phyloP scores from a whole-genome alignment of 176 grass and related monocot genomes.

The Leersia perrieri region DNA sequence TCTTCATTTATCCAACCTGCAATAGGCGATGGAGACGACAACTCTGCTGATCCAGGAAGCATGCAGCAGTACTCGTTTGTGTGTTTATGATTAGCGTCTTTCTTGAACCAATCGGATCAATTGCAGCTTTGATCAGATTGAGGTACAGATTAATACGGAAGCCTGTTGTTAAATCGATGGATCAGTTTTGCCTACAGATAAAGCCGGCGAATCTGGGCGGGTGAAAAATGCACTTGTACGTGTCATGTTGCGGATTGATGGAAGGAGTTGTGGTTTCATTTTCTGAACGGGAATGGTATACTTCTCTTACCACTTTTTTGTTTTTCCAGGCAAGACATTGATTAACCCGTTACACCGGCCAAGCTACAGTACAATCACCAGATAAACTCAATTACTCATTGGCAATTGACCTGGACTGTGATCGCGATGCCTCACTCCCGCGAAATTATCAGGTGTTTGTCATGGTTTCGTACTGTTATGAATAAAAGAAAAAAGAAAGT shows the following conservation, averaged over 20 bases:
- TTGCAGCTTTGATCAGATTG: not conserved
- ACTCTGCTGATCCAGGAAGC: not conserved
- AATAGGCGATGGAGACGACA: not conserved
- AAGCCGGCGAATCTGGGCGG: not conserved
- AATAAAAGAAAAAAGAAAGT: too few relatives aligned
- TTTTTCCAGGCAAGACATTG: too few relatives aligned
- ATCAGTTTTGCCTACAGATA: not conserved
- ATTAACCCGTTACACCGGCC: too few relatives aligned
- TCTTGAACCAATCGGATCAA: not conserved
- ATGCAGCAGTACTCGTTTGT: not conserved
- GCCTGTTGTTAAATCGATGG: not conserved
- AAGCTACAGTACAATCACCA: too few relatives aligned
- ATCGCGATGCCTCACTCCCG: not conserved
- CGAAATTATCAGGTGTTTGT: not conserved
- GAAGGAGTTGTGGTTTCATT: conserved; percentile 1
- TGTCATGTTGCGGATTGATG: not conserved
- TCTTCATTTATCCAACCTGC: not conserved
- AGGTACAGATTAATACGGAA: not conserved
- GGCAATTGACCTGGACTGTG: too few relatives aligned
- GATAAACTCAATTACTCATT: too few relatives aligned
- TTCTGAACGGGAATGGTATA: not conserved
- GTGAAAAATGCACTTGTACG: not conserved
- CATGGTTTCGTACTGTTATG: too few relatives aligned
- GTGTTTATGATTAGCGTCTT: not conserved
- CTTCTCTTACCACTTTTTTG: too few relatives aligned